Conservation (phyloP, 2,329 filamentous ascomycete species). For the Sporothrix humicola region DNA sequence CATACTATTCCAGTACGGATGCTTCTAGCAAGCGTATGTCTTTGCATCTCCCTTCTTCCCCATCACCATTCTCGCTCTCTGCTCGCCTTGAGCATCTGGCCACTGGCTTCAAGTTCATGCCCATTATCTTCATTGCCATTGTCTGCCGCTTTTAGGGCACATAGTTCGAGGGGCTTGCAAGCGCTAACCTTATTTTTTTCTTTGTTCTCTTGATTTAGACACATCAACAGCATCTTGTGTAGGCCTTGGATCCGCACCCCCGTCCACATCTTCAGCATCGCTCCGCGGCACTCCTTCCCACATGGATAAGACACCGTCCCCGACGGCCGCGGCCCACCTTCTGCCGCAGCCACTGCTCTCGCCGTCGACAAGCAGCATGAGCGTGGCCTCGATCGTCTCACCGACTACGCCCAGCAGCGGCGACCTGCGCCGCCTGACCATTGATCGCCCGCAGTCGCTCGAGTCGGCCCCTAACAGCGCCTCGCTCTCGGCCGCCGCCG, state of each 20-base stretch:
- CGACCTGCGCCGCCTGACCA: conserved; percentile 51
- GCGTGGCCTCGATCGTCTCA: conserved; percentile 69
- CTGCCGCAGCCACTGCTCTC: conserved; percentile 61
- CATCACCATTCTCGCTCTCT: conserved; percentile 29
- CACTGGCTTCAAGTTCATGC: not conserved
- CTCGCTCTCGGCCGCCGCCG: conserved; percentile 21
- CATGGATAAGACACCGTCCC: conserved; percentile 67
- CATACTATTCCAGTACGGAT: conserved; percentile 58
- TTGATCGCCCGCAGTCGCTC: conserved; percentile 50
- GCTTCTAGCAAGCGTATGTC: conserved; percentile 58
- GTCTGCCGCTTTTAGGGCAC: not conserved
- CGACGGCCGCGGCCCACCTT: conserved; percentile 57
- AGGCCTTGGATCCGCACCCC: conserved; percentile 49
- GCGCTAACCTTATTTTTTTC: conserved; percentile 19
- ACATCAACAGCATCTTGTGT: conserved; percentile 56
- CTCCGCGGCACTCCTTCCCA: conserved; percentile 33
- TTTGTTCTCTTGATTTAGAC: conserved; percentile 29
- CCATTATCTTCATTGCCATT: not conserved
- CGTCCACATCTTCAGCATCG: conserved; percentile 43
- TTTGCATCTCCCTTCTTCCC: conserved; percentile 30
- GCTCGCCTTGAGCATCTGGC: conserved; percentile 31
- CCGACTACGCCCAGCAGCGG: conserved; percentile 57
- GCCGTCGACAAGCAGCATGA: conserved; percentile 65
- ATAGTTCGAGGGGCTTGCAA: conserved; percentile 38
- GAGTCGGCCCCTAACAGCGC: conserved; percentile 48